These are phyloP conservation scores for Ligustrum vulgare DNA, from an alignment of 257 asterid species.

Conservation along the genomic window DNA sequence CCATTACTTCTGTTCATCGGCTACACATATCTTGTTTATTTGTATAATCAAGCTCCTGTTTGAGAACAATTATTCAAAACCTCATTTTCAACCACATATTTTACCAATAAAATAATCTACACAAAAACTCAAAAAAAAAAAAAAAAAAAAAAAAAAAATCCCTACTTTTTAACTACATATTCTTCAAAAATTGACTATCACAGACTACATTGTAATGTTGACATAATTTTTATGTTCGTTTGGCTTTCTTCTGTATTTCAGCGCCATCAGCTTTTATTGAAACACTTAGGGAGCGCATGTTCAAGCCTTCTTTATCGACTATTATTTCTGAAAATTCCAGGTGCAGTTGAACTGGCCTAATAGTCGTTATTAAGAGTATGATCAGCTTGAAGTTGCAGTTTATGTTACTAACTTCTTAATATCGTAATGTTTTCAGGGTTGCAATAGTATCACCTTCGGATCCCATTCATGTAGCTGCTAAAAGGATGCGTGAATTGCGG, in stretches of 20 bases:
- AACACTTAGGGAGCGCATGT: slow-evolving; percentile 86
- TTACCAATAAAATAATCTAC: no score
- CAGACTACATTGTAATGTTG: neutral
- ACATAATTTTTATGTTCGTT: neutral
- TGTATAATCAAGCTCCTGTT: slow-evolving; percentile 6
- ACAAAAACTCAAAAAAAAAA: no score
- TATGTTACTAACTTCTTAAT: slow-evolving; percentile 26
- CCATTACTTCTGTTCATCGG: neutral
- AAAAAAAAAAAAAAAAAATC: no score
- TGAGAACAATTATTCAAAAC: no score
- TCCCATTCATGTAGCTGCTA: slow-evolving; percentile 85
- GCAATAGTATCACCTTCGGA: slow-evolving; percentile 74
- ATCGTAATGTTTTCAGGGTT: slow-evolving; percentile 49
- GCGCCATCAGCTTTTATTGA: slow-evolving; percentile 86
- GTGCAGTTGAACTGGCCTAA: slow-evolving; percentile 36
- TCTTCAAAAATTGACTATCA: no score
- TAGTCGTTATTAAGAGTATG: slow-evolving; percentile 1
- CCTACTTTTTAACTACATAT: no score
- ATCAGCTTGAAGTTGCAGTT: slow-evolving; percentile 16
- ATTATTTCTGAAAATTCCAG: slow-evolving; percentile 69
- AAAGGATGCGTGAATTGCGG: slow-evolving; percentile 81
- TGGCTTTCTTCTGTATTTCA: slow-evolving; percentile 40
- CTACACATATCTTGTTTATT: neutral
- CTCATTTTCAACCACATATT: no score
- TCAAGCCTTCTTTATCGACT: slow-evolving; percentile 88